These are phyloP conservation scores for Lagerstroemia speciosa DNA, from an alignment of 345 rosid species.

Conservation along the genomic window DNA sequence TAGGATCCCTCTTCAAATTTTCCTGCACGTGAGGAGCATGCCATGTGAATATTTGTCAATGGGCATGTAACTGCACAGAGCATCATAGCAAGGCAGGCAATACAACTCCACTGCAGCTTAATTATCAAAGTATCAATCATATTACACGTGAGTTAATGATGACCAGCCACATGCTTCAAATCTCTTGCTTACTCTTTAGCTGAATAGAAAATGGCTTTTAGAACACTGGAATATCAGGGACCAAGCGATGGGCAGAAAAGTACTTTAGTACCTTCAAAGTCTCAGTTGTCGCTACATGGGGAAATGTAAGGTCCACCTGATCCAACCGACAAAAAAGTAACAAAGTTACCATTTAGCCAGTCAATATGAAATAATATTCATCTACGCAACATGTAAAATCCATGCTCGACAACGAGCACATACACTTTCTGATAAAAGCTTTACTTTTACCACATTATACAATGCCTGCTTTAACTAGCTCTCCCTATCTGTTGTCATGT, in stretches of 20 bases:
- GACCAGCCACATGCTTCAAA: not conserved
- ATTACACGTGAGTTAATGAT: not conserved
- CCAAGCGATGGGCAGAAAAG: slow-evolving; percentile 5
- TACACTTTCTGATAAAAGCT: not conserved
- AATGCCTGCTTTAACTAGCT: not conserved
- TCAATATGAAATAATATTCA: not conserved
- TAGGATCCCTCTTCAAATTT: slow-evolving; percentile 21
- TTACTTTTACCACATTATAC: not conserved
- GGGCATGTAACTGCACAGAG: not conserved
- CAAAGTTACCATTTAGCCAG: not conserved
- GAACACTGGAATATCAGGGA: no score
- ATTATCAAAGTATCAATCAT: not conserved
- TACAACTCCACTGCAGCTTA: not conserved
- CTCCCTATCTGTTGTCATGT: not conserved
- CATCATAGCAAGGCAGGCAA: not conserved
- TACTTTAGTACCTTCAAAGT: slow-evolving; percentile 37
- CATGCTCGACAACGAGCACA: no score
- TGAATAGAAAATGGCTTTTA: no score
- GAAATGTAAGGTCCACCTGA: slow-evolving; percentile 52
- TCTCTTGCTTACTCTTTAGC: no score
- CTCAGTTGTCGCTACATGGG: slow-evolving; percentile 30
- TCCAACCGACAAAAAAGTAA: slow-evolving; percentile 50
- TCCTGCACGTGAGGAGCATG: slow-evolving; percentile 41
- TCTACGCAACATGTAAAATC: no score
- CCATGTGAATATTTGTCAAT: not conserved